These are phyloP conservation scores for Sphaerosporella brunnea DNA, from an alignment of 495 filamentous ascomycete species.

Conservation along the genomic window DNA sequence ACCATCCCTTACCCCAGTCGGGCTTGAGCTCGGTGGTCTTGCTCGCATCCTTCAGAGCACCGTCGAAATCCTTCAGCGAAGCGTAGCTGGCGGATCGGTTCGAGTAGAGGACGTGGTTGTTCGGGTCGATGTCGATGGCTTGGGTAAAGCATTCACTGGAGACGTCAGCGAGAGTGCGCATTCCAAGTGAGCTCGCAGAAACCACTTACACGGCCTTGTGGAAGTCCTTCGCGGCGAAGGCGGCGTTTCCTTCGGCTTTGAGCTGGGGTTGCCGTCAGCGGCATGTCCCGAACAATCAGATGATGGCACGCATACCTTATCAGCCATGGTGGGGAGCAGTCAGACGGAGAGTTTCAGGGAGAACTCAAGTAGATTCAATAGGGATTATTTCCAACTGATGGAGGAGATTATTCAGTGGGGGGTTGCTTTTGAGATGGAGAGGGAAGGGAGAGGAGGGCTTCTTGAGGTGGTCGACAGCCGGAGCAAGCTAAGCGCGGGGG, in stretches of 20 bases:
- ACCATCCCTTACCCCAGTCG: conserved; percentile 94
- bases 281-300: not conserved
- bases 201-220: conserved; percentile 75
- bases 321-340: no score
- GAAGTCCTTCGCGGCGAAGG: conserved; percentile 92
- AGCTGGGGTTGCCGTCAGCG: conserved; percentile 29
- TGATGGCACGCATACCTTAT: not conserved
- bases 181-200: conserved; percentile 10
- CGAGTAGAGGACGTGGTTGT: conserved; percentile 91
- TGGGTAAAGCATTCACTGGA: conserved; percentile 57
- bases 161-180: conserved; percentile 1
- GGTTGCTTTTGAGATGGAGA: no score
- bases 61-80: conserved; percentile 69
- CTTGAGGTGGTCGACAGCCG: no score
- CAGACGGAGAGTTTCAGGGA: no score
- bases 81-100: conserved; percentile 94
- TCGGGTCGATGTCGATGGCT: conserved; percentile 73
- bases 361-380: no score
- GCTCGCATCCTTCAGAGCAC: conserved; percentile 72
- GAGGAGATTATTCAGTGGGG: no score
- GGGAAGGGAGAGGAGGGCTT: no score
- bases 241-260: conserved; percentile 95
- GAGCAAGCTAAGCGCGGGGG: no score
- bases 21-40: conserved; percentile 89
- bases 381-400: no score